phyloP scores from a whole-genome alignment of 768 basidiomycete genomes.

The Mrakia blollopis region DNA sequence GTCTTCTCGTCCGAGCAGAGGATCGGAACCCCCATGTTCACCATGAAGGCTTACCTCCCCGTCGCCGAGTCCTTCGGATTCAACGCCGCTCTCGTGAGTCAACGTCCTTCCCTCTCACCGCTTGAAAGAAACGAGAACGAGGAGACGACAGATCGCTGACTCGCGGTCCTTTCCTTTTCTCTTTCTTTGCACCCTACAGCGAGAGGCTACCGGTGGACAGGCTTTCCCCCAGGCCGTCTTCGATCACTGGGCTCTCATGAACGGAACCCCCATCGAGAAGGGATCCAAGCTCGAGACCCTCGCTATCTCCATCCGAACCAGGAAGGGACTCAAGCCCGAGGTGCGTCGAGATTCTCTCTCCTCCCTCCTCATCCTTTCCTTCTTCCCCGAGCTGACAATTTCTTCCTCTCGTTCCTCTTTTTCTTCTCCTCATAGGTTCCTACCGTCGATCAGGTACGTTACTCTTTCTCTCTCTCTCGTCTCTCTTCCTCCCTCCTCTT shows the following conservation, averaged over 20 bases:
- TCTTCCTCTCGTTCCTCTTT: too few species aligned
- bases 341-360: slow-evolving; percentile 48
- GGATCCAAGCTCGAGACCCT: slow-evolving; percentile 66
- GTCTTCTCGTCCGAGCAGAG: slow-evolving; percentile 98
- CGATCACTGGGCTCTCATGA: slow-evolving; percentile 41
- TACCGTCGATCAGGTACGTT: background rate
- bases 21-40: slow-evolving; percentile 98
- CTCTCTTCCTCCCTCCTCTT: too few species aligned
- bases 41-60: slow-evolving; percentile 70
- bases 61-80: slow-evolving; percentile 69
- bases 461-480: too few species aligned
- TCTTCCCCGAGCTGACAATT: too few species aligned
- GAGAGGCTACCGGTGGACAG: slow-evolving; percentile 87
- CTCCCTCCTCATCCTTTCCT: too few species aligned
- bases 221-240: slow-evolving; percentile 93
- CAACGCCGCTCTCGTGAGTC: slow-evolving; percentile 73
- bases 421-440: background rate
- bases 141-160: too few species aligned
- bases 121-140: too few species aligned
- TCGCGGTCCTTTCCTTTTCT: too few species aligned
- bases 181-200: slow-evolving; percentile 37
- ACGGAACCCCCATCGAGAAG: slow-evolving; percentile 68
- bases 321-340: slow-evolving; percentile 97
- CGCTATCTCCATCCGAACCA: slow-evolving; percentile 70
- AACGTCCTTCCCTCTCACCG: too few species aligned